Conservation (phyloP, 1,139 yeast species). For the Saccharomyces hybrid region DNA sequence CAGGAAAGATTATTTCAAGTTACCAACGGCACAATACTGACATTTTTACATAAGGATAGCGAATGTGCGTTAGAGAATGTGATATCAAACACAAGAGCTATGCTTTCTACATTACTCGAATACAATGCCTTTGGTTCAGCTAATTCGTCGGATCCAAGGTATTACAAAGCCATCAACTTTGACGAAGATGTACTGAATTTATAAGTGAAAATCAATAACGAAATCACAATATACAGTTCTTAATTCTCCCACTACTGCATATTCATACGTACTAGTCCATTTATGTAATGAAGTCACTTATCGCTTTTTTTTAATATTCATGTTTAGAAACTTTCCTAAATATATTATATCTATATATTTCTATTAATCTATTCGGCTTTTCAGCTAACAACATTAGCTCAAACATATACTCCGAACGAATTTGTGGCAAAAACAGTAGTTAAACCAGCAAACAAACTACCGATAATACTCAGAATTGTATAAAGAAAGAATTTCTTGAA, state of each 20-base stretch:
- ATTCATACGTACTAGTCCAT: background rate
- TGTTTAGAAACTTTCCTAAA: background rate
- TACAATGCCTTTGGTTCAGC: slow-evolving; percentile 15
- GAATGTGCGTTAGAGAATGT: slow-evolving; percentile 27
- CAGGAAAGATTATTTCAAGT: slow-evolving; percentile 29
- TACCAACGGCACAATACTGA: slow-evolving; percentile 22
- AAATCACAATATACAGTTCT: background rate
- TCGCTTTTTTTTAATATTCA: background rate
- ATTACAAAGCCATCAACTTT: slow-evolving; percentile 25
- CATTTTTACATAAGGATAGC: slow-evolving; percentile 23
- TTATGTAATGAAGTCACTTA: background rate
- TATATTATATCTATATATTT: background rate
- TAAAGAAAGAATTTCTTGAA: slow-evolving; percentile 16
- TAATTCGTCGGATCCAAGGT: slow-evolving; percentile 12
- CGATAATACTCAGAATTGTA: slow-evolving; percentile 17
- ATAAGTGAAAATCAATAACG: slow-evolving; percentile 5
- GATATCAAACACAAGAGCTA: slow-evolving; percentile 28
- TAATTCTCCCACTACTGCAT: background rate
- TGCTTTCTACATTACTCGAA: slow-evolving; percentile 23
- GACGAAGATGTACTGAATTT: slow-evolving; percentile 29
- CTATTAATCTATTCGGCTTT: background rate
- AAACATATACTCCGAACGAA: slow-evolving; percentile 30
- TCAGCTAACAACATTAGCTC: background rate
- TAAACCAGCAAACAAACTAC: slow-evolving; percentile 24
- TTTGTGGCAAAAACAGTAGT: slow-evolving; percentile 26